These are phyloP conservation scores for Rhizophagus sp. DNA, from an alignment of 192 early-diverging fungal species.

Conservation along the genomic window DNA sequence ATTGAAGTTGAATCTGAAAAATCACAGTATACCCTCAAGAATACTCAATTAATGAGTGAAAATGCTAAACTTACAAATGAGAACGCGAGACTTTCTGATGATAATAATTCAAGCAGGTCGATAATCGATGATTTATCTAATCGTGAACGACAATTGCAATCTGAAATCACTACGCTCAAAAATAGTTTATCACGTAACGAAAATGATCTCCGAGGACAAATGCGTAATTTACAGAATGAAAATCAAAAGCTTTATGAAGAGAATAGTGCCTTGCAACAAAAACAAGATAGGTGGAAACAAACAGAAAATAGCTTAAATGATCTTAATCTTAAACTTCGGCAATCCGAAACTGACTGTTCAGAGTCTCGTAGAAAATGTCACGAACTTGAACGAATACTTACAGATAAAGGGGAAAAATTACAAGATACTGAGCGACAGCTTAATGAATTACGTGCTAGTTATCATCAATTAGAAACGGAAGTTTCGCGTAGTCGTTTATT, in stretches of 20 bases:
- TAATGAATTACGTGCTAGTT: neutral
- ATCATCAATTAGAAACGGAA: neutral
- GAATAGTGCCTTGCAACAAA: neutral
- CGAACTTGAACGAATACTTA: neutral
- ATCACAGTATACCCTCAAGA: neutral
- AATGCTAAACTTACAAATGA: neutral
- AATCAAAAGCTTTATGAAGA: neutral
- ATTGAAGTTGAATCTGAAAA: neutral
- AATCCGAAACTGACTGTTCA: neutral
- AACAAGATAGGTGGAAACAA: neutral
- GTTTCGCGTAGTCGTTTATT: neutral
- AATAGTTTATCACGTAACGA: neutral
- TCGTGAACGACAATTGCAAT: neutral
- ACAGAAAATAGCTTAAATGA: neutral
- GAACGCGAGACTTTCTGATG: slow-evolving; percentile 3
- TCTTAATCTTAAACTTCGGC: neutral
- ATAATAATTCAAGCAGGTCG: neutral
- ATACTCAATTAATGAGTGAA: neutral
- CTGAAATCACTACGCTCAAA: neutral
- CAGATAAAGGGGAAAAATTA: neutral
- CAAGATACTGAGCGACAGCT: neutral
- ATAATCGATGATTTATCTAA: neutral
- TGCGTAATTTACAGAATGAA: neutral
- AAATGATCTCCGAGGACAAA: neutral
- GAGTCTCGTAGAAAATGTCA: neutral